These are phyloP conservation scores for Xylaria flabelliformis DNA, from an alignment of 495 filamentous ascomycete species.

Conservation along the genomic window DNA sequence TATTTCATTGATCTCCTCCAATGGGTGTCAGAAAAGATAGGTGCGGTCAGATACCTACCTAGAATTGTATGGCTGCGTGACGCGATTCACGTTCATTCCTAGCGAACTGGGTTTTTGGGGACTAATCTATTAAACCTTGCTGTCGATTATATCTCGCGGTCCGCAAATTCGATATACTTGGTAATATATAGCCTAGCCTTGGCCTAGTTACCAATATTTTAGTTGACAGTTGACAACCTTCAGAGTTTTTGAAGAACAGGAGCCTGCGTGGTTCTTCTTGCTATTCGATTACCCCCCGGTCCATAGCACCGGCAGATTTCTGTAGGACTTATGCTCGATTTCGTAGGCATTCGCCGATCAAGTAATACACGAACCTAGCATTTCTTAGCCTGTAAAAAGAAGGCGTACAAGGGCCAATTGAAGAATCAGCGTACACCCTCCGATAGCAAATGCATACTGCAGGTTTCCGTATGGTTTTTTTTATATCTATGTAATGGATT, in stretches of 20 bases:
- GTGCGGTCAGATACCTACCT: background rate
- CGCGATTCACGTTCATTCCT: background rate
- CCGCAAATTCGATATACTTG: background rate
- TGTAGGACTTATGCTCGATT: constrained; percentile 2
- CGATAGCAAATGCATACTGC: background rate
- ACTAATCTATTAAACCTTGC: background rate
- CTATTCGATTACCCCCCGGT: too few species aligned
- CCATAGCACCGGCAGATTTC: background rate
- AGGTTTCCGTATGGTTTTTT: background rate
- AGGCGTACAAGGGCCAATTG: background rate
- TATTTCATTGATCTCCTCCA: background rate
- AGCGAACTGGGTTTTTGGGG: background rate
- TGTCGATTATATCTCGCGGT: background rate
- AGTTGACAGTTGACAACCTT: background rate
- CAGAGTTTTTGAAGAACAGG: background rate
- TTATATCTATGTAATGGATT: background rate
- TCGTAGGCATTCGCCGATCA: background rate
- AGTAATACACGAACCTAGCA: constrained; percentile 4
- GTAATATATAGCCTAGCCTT: too few species aligned
- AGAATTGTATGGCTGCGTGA: background rate
- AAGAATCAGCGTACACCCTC: background rate
- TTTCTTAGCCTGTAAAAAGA: background rate
- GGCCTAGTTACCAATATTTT: too few species aligned
- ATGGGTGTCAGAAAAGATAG: background rate
- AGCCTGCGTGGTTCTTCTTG: background rate